Evolutionary conservation across 2,329 filamentous ascomycete genomes (phyloP).

Genomic region (Fusarium proliferatum): DNA sequence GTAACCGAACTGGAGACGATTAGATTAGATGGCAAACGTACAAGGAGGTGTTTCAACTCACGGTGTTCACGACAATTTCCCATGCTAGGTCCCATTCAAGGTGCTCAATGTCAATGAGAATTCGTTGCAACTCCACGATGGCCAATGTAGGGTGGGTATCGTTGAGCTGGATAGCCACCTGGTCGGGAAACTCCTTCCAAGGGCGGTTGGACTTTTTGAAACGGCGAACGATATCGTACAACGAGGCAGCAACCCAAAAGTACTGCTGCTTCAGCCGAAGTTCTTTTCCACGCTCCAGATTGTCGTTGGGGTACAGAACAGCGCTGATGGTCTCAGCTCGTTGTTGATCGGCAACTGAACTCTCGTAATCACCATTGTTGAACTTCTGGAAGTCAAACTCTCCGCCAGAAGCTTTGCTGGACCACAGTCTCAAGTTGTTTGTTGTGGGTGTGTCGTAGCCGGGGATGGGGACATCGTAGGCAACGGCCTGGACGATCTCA

Average conservation of each 20-base stretch:
- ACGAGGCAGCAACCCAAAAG: conserved; percentile 98
- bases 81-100: conserved; percentile 95
- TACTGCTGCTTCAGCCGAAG: conserved; percentile 98
- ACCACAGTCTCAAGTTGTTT: conserved; percentile 98
- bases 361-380: conserved; percentile 98
- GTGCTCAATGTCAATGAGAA: conserved; percentile 88
- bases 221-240: conserved; percentile 94
- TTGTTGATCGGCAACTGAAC: conserved; percentile 97
- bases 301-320: conserved; percentile 97
- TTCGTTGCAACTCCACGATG: conserved; percentile 94
- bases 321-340: conserved; percentile 98
- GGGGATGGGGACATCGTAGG: conserved; percentile 92
- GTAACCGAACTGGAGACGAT: conserved; percentile 78
- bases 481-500: conserved; percentile 90
- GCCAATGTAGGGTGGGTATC: conserved; percentile 97
- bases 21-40: conserved; percentile 25
- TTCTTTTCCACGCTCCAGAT: conserved; percentile 95
- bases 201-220: conserved; percentile 97
- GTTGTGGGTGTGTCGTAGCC: conserved; percentile 90
- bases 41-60: conserved; percentile 51
- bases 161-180: conserved; percentile 97
- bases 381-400: conserved; percentile 99
- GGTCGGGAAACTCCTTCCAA: conserved; percentile 93
- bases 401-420: conserved; percentile 94
- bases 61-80: conserved; percentile 78